Evolutionary conservation across 2,329 filamentous ascomycete species (phyloP), one percentile per base, ranked within the genome.

Genomic region (Aspergillus floridensis): DNA sequence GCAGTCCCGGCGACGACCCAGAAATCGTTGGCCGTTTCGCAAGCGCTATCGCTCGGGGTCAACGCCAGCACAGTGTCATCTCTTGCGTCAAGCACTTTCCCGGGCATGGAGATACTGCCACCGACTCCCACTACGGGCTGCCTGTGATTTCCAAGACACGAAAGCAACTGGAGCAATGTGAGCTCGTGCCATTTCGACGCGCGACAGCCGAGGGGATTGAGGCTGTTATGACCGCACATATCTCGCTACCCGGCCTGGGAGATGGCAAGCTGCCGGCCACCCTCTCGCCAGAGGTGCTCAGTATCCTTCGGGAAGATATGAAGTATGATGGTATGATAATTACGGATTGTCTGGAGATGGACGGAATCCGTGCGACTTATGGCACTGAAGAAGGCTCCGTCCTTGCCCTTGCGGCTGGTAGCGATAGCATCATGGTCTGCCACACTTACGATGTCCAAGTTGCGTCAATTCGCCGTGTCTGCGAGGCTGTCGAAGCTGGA

Each of bases 81-180:
- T 73, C 78, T 5, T 79, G 75, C 56, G 72, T 77, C 1, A 80
- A 81, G 63, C 76, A 80, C 68, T 80, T 80, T 44, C 78, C 77
- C 4, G 77, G 78, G 0, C 77, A 79, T 64, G 77, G 76, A 26
- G 75, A 79, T 60, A 80, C 76, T 0, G 74, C 73, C n/a, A 71
- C 78, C 0, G 77, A 80, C 61, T 80, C 76, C 2, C 77, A 80
- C 64, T 75, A 74, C 66, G 76, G 76, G 1, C 66, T 79, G 22
- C 77, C 77, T 0, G 66, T 76, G 0, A 76, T 80, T 19, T 58
- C 63, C 0, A 80, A 79, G 58, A 70, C 64, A 2, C 69, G 71
- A 49, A 71, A 71, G 24, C 63, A 76, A 24, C 63, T 80, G 22
- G 76, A 79, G 53, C 64, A 64, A 5, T 78, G 76, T 51, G 78